phyloP scores from a whole-genome alignment of 2,329 filamentous ascomycete genomes.

The Cladophialophora yegresii region DNA sequence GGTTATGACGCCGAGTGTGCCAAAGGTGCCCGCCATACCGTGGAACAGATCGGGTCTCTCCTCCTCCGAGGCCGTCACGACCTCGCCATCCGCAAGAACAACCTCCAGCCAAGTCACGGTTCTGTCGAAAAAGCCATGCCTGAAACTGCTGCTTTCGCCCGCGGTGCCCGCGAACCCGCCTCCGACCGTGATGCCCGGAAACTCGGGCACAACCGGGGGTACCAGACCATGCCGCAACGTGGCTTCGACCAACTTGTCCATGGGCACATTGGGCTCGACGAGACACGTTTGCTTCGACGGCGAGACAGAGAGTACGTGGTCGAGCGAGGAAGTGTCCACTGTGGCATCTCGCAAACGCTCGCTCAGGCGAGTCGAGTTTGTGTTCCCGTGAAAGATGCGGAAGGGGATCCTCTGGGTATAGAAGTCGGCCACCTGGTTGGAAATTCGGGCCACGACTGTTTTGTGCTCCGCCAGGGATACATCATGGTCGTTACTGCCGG shows the following conservation, averaged over 20 bases:
- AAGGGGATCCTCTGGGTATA: constrained; percentile 46
- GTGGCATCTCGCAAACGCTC: constrained; percentile 54
- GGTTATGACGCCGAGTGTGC: constrained; percentile 68
- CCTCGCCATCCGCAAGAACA: constrained; percentile 62
- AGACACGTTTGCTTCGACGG: constrained; percentile 56
- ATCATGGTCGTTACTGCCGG: neutral
- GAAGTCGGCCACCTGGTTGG: constrained; percentile 31
- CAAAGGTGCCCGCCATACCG: constrained; percentile 66
- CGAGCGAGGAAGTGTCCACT: constrained; percentile 67
- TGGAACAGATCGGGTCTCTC: constrained; percentile 63
- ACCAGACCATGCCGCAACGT: constrained; percentile 60
- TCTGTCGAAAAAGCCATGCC: constrained; percentile 65
- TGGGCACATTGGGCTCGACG: constrained; percentile 71
- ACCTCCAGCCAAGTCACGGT: constrained; percentile 66
- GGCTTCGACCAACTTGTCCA: constrained; percentile 64
- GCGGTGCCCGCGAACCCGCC: constrained; percentile 68
- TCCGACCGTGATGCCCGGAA: constrained; percentile 70
- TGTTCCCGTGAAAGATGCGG: constrained; percentile 60
- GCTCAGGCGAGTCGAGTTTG: constrained; percentile 55
- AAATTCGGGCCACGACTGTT: constrained; percentile 12
- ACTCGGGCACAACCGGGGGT: constrained; percentile 70
- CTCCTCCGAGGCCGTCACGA: constrained; percentile 57
- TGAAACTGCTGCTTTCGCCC: constrained; percentile 70
- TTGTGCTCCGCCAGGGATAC: constrained; percentile 16
- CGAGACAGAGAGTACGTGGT: constrained; percentile 64